Conservation (phyloP, 2,329 filamentous ascomycete species). For the Didymella pomorum region DNA sequence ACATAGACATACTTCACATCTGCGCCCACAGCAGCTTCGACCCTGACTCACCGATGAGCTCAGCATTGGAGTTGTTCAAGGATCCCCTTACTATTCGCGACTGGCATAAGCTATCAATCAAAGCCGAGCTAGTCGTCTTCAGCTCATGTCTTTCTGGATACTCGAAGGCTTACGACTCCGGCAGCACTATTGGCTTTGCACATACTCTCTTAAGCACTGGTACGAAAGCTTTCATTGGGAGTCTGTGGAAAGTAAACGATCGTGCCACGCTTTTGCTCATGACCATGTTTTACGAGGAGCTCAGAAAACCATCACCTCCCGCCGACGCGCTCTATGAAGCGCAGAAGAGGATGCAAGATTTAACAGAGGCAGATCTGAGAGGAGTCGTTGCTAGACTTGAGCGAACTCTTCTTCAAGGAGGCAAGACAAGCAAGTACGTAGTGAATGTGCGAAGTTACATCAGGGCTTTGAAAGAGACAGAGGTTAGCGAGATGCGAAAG, state of each 20-base stretch:
- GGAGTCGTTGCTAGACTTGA: background rate
- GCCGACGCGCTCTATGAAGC: background rate
- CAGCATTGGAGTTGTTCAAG: background rate
- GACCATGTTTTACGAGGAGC: constrained; percentile 1
- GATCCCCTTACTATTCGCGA: background rate
- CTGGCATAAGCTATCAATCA: background rate
- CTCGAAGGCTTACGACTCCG: background rate
- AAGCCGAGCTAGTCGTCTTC: background rate
- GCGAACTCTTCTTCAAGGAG: background rate
- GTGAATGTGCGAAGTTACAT: too few species aligned
- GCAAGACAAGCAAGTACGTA: too few species aligned
- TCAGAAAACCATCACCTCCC: background rate
- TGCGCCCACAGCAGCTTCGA: constrained; percentile 2
- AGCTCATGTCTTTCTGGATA: background rate
- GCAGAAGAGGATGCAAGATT: background rate
- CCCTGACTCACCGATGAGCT: background rate
- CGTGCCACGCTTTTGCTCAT: constrained; percentile 1
- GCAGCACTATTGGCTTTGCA: background rate
- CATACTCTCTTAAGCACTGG: background rate
- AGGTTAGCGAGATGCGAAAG: background rate
- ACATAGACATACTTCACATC: background rate
- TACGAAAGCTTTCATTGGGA: constrained; percentile 1
- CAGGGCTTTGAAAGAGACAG: background rate
- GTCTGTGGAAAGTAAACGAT: constrained; percentile 1
- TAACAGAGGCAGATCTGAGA: background rate